A percentile compares a stretch with the other conserved stretches of the same genome.
Conservation (phyloP, 2,329 filamentous ascomycete species). For the Sporothrix protearum region DNA sequence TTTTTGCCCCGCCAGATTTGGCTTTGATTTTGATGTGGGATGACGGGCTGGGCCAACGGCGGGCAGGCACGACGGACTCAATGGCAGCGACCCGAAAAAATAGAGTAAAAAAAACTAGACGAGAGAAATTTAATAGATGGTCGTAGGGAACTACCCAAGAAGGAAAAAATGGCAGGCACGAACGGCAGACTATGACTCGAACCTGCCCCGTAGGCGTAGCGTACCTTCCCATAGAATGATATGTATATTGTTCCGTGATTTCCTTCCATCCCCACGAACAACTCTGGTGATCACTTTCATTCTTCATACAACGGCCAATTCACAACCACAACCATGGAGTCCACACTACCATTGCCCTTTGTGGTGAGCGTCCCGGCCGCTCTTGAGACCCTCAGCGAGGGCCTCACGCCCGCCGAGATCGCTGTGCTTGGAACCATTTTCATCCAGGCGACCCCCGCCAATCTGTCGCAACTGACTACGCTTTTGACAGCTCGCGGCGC, state of each 20-base stretch:
- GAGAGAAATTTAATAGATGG: background rate
- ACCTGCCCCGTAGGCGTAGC: background rate
- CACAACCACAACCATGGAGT: slow-evolving; percentile 50
- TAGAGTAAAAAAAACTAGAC: slow-evolving; percentile 11
- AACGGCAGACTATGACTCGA: slow-evolving; percentile 12
- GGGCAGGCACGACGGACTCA: slow-evolving; percentile 9
- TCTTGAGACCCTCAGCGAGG: slow-evolving; percentile 44
- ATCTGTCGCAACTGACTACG: slow-evolving; percentile 42
- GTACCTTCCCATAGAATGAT: background rate
- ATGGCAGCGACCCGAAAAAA: background rate
- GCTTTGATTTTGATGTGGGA: background rate
- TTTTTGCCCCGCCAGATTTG: background rate
- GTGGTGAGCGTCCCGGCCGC: slow-evolving; percentile 53
- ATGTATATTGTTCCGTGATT: background rate
- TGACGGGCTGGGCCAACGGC: background rate
- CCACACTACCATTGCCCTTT: slow-evolving; percentile 61
- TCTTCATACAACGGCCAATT: background rate
- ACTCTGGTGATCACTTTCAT: slow-evolving; percentile 10
- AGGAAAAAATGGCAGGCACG: slow-evolving; percentile 12
- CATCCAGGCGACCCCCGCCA: slow-evolving; percentile 47
- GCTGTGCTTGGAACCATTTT: slow-evolving; percentile 58
- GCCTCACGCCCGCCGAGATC: slow-evolving; percentile 55
- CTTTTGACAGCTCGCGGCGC: slow-evolving; percentile 50
- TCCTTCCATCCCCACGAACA: background rate
- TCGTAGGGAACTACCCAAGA: background rate